These are phyloP conservation scores for Saccharum hybrid DNA, from an alignment of 202 grass and related monocot genomes.

Conservation along the genomic window DNA sequence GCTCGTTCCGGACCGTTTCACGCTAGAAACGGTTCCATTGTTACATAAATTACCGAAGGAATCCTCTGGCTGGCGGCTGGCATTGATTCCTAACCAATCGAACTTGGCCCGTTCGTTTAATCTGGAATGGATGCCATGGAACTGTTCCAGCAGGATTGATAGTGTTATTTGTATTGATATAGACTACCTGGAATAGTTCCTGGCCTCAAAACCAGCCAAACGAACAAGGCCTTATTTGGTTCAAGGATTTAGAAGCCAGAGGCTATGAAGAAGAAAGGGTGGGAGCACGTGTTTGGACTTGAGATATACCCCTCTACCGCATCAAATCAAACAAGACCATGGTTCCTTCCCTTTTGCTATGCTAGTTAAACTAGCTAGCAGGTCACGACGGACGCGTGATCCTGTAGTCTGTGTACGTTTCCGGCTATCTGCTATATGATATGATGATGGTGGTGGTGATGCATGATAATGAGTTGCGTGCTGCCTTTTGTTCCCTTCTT, in stretches of 20 bases:
- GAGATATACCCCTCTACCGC: not conserved
- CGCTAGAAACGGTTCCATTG: too few species aligned
- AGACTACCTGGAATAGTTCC: too few species aligned
- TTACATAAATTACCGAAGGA: too few species aligned
- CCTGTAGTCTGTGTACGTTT: not conserved
- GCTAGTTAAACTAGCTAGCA: not conserved
- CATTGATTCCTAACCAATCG: too few species aligned
- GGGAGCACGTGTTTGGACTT: not conserved
- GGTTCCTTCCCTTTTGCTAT: not conserved
- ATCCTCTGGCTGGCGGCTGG: too few species aligned
- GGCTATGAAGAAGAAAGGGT: not conserved
- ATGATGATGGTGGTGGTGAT: not conserved
- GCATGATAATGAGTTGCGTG: constrained; percentile 4
- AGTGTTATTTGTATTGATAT: too few species aligned
- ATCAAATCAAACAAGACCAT: not conserved
- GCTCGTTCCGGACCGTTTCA: too few species aligned
- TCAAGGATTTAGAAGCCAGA: not conserved
- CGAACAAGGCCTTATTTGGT: not conserved
- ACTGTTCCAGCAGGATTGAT: too few species aligned
- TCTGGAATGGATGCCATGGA: too few species aligned
- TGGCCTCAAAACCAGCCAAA: too few species aligned
- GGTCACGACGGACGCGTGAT: constrained; percentile 33
- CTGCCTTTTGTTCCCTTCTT: not conserved
- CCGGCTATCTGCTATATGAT: not conserved
- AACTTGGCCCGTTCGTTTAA: too few species aligned